Percentiles rank a stretch among this genome's conserved stretches.
These are phyloP conservation scores for Hibiscus mutabilis DNA, from an alignment of 345 rosid genomes.

Conservation along the genomic window DNA sequence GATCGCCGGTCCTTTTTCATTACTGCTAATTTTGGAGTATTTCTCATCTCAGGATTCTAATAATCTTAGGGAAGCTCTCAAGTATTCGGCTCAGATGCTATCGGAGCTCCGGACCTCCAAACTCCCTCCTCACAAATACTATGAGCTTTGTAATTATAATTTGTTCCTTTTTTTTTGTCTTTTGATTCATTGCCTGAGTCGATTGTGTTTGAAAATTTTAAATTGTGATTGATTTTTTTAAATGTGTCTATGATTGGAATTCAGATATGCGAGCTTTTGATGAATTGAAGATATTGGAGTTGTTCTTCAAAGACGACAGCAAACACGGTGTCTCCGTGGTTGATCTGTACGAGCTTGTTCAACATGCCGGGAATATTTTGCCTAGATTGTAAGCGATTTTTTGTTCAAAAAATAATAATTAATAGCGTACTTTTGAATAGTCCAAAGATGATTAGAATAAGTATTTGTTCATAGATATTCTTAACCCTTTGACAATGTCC, in stretches of 20 bases:
- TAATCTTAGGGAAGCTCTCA: conserved; percentile 78
- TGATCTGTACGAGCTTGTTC: conserved; percentile 89
- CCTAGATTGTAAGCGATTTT: conserved; percentile 62
- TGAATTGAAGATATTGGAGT: conserved; percentile 75
- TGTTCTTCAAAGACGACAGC: conserved; percentile 75
- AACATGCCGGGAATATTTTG: conserved; percentile 90
- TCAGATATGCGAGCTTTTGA: conserved; percentile 86
- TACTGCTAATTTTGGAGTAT: conserved; percentile 6
- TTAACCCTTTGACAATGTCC: too few species aligned
- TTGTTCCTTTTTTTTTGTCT: background rate
- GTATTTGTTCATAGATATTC: too few species aligned
- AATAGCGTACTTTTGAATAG: too few species aligned
- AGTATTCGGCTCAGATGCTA: conserved; percentile 83
- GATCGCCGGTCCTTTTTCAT: background rate
- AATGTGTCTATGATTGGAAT: conserved; percentile 6
- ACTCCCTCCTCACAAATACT: conserved; percentile 83
- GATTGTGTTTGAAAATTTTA: background rate
- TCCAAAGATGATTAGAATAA: too few species aligned
- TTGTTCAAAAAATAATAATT: background rate
- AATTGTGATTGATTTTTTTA: conserved; percentile 5
- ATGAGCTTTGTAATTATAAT: conserved; percentile 55
- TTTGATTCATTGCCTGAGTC: conserved; percentile 8
- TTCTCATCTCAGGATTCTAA: conserved; percentile 23
- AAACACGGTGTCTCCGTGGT: conserved; percentile 64
- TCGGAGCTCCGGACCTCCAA: conserved; percentile 93